These are phyloP conservation scores for Vinca minor DNA, from an alignment of 257 asterid genomes.

Conservation along the genomic window DNA sequence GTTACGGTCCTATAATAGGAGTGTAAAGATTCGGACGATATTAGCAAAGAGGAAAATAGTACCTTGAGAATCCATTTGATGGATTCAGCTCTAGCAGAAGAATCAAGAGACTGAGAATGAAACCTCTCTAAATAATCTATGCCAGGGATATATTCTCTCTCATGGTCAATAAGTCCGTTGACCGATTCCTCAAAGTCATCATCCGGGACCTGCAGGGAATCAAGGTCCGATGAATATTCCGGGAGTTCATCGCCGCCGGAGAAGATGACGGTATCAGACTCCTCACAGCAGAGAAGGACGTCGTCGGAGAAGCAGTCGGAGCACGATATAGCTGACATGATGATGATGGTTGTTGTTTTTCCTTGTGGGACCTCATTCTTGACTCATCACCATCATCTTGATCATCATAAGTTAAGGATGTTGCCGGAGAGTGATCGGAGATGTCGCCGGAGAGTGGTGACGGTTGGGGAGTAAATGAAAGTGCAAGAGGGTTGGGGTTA, in stretches of 20 bases:
- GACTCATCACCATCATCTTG: constrained; percentile 36
- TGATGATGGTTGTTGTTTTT: constrained; percentile 10
- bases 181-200: constrained; percentile 59
- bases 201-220: constrained; percentile 28
- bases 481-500: constrained; percentile 19
- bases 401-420: not conserved
- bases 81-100: constrained; percentile 55
- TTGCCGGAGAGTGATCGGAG: constrained; percentile 58
- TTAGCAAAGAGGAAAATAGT: constrained; percentile 3
- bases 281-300: constrained; percentile 90
- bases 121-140: constrained; percentile 26
- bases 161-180: constrained; percentile 68
- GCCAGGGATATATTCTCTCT: constrained; percentile 42
- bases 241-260: constrained; percentile 49
- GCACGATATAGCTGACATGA: constrained; percentile 71
- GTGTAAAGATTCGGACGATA: no score
- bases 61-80: constrained; percentile 95
- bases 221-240: constrained; percentile 73
- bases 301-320: constrained; percentile 84
- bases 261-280: constrained; percentile 48
- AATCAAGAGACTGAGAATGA: constrained; percentile 43
- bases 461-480: constrained; percentile 27
- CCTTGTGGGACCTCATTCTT: constrained; percentile 30
- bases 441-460: constrained; percentile 37
- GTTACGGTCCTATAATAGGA: no score